Evolutionary conservation across 1,284 basidiomycete genomes (phyloP), one percentile per base, ranked within the genome.

Genomic region (Sutorius eximius): DNA sequence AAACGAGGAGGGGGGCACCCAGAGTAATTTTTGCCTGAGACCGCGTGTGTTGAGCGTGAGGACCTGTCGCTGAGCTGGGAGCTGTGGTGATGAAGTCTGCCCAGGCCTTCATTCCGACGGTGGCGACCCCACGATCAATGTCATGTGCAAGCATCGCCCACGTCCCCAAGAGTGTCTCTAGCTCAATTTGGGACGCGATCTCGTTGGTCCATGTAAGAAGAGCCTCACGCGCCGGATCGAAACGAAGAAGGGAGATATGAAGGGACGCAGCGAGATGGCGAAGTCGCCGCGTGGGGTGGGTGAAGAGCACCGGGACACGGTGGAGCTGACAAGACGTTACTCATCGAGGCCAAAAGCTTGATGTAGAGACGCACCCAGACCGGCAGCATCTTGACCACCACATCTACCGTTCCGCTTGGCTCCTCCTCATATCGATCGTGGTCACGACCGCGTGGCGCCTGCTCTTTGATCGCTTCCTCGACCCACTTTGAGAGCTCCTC

Each of bases 401-500:
- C 72, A 63, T 77, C 66, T 47, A 76, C 63, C 51, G 80, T 65
- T 44, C 76, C 77, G 16, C 40, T 45, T 15, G 34, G 20, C 7
- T 51, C 37, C 8, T 54, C 51, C 5, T 53, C 61, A 27, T 58
- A 45, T n/a, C 15, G 45, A 46, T 54, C 49, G n/a, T 38, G 32
- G 57, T 78, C 38, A 73, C 30, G 79, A 75, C 45, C 73, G 72
- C 33, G 74, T 62, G 44, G 72, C 71, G 70, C 75, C 37, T 73
- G 76, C 20, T 82, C 79, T 38, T 70, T 75, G 51, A 70, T 65
- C 29, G 72, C 77, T 33, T 73, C 77, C 22, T 82, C 80, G 24
- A 93, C 73, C 91, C 91, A 96, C 2, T 71, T 77, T 10, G 80
- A 70, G 24, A 99, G 72, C 55, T 95, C 94, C 66, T 98, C 96